Evolutionary conservation across 208 protist species (phyloP).

Genomic region (Leptomonas pyrrhocoris): DNA sequence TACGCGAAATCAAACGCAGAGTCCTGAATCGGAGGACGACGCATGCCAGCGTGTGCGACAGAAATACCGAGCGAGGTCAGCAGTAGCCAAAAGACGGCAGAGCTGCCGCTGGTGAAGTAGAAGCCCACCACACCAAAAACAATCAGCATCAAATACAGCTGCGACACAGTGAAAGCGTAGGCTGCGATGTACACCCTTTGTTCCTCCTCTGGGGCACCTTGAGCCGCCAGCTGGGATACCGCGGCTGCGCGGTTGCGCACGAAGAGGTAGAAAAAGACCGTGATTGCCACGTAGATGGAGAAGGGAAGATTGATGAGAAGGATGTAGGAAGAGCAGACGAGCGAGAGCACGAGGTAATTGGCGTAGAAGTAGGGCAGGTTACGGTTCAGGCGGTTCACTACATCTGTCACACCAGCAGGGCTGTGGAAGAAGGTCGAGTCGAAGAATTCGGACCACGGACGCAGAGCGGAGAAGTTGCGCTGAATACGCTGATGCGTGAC

Average conservation of each 20-base stretch:
- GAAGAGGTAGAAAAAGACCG: constrained; percentile 50
- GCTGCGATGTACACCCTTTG: constrained; percentile 37
- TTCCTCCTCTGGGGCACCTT: constrained; percentile 30
- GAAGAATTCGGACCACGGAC: constrained; percentile 88
- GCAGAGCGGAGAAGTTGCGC: constrained; percentile 45
- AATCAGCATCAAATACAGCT: constrained; percentile 68
- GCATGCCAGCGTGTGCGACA: constrained; percentile 56
- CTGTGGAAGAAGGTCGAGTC: constrained; percentile 61
- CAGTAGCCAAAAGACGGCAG: constrained; percentile 84
- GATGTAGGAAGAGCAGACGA: constrained; percentile 76
- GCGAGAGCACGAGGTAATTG: constrained; percentile 90
- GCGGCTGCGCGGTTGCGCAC: constrained; percentile 36
- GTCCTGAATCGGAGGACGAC: constrained; percentile 56
- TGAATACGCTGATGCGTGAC: constrained; percentile 38
- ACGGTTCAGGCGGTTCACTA: constrained; percentile 62
- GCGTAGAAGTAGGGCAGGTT: constrained; percentile 87
- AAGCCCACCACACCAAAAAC: constrained; percentile 70
- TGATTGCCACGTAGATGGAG: constrained; percentile 57
- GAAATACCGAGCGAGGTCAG: constrained; percentile 73
- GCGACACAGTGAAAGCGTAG: constrained; percentile 45
- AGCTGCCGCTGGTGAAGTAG: constrained; percentile 81
- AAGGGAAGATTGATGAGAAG: constrained; percentile 83
- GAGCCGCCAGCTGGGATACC: constrained; percentile 17
- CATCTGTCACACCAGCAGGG: constrained; percentile 59
- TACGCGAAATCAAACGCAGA: constrained; percentile 65